A percentile compares a stretch with the other conserved stretches of the same genome.
These are phyloP conservation scores for Pyricularia sp. DNA, from an alignment of 2,329 filamentous ascomycete species.

Conservation along the genomic window DNA sequence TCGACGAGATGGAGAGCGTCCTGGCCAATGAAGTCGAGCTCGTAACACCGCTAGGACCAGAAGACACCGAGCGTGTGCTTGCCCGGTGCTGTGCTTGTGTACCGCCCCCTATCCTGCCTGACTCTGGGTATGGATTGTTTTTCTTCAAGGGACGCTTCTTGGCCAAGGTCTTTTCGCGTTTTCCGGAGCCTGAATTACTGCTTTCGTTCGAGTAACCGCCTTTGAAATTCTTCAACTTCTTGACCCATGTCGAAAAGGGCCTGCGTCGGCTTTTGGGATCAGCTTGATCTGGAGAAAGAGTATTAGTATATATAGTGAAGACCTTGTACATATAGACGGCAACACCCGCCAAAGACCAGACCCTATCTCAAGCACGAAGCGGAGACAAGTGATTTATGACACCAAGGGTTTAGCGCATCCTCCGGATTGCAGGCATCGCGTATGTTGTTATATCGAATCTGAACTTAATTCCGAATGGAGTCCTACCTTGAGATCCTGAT, in stretches of 20 bases:
- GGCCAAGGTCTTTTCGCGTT: slow-evolving; percentile 26
- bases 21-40: slow-evolving; percentile 40
- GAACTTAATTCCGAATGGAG: not conserved
- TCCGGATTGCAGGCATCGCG: no score
- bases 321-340: not conserved
- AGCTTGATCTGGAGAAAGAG: not conserved
- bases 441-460: no score
- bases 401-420: not conserved
- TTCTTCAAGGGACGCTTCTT: slow-evolving; percentile 53
- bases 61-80: slow-evolving; percentile 43
- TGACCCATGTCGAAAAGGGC: slow-evolving; percentile 89
- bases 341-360: not conserved
- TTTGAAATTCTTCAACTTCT: slow-evolving; percentile 69
- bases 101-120: slow-evolving; percentile 41
- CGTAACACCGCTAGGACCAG: slow-evolving; percentile 33
- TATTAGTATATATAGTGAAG: not conserved
- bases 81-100: slow-evolving; percentile 15
- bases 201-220: slow-evolving; percentile 47
- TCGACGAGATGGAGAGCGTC: slow-evolving; percentile 45
- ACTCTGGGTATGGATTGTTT: slow-evolving; percentile 89
- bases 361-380: not conserved
- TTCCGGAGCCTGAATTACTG: slow-evolving; percentile 22
- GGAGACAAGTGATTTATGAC: not conserved
- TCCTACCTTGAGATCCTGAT: slow-evolving; percentile 14
- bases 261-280: slow-evolving; percentile 49